Evolutionary conservation across 2,329 filamentous ascomycete genomes (phyloP).

Genomic region (Aureobasidium sp.): DNA sequence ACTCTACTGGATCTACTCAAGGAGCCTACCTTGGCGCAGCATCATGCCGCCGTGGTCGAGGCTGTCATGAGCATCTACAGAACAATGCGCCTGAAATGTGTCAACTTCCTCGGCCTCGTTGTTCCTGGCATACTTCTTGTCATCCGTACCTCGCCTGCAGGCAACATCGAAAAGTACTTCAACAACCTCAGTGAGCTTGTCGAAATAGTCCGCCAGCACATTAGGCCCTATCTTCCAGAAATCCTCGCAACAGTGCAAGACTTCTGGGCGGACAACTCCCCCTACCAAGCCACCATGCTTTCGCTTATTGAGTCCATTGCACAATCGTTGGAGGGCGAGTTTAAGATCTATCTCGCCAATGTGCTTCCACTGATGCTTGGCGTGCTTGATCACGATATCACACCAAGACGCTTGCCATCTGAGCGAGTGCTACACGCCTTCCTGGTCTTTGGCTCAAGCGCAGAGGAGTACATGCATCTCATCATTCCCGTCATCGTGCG

Average conservation of each 20-base stretch:
- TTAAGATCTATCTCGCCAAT: conserved; percentile 89
- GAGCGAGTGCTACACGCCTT: conserved; percentile 92
- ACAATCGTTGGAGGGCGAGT: conserved; percentile 89
- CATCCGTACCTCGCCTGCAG: conserved; percentile 71
- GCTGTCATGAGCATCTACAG: conserved; percentile 99
- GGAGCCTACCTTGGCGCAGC: conserved; percentile 80
- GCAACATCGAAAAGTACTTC: conserved; percentile 88
- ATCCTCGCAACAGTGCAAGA: conserved; percentile 83
- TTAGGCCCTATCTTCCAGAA: conserved; percentile 78
- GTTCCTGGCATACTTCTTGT: conserved; percentile 89
- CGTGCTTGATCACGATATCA: conserved; percentile 78
- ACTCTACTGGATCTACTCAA: conserved; percentile 87
- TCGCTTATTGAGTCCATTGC: conserved; percentile 90
- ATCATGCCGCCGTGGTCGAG: conserved; percentile 90
- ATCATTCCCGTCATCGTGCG: conserved; percentile 94
- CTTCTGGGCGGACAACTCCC: conserved; percentile 76
- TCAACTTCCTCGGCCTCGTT: conserved; percentile 87
- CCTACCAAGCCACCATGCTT: conserved; percentile 84
- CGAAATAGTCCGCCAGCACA: conserved; percentile 92
- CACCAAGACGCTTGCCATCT: conserved; percentile 68
- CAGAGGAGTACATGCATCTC: conserved; percentile 98
- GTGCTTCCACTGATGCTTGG: conserved; percentile 90
- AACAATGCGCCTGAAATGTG: conserved; percentile 90
- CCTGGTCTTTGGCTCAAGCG: conserved; percentile 88
- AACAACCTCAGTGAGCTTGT: conserved; percentile 92